Evolutionary conservation across 2,329 filamentous ascomycete species (phyloP), one percentile per base, ranked within the genome.

Genomic region (Arthroderma sp.): DNA sequence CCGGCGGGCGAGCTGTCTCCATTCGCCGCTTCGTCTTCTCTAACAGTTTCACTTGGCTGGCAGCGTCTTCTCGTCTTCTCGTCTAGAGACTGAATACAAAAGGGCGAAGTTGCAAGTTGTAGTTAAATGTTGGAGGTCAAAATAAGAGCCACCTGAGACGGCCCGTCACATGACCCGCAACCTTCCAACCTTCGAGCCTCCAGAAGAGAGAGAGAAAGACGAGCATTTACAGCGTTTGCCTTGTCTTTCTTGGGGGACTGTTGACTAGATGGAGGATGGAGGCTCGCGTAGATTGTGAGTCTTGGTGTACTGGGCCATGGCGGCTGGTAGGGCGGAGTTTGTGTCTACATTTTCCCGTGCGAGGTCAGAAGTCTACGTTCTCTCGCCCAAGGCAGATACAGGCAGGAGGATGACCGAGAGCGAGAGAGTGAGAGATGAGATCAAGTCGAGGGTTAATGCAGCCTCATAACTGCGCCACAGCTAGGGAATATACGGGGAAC

Each of bases 131-230:
- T 28, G 43, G 43, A 49, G 21, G 43, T 49, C 43, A 28, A 31
- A 49, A 25, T 49, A 25, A 49, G 19, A 25, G 11, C 5, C n/a
- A 4, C 9, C 28, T 31, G 7, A 31, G 28, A 25, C 43, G 43
- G 43, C 21, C 43, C 43, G 43, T 49, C 43, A 49, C 43, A 49
- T 49, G 43, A 49, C 21, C 43, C 43, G 43, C 43, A 49, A 49
- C 43, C 43, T 49, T 49, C 25, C n/a, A n/a, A n/a, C n/a, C 13
- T 25, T 49, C 28, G 28, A 31, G 28, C 28, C 28, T 31, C 28
- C 28, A 13, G 43, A 9, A 9, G 25, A 15, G 9, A 49, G n/a
- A 49, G 21, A 19, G 2, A 15, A 25, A 35, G 11, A 8, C 13
- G 11, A 49, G 1, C n/a, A 17, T 8, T 3, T 43, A 8, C 19